Base-by-base conservation (phyloP, 2,329 filamentous ascomycete genomes). In the Stenocarpella maydis region DNA sequence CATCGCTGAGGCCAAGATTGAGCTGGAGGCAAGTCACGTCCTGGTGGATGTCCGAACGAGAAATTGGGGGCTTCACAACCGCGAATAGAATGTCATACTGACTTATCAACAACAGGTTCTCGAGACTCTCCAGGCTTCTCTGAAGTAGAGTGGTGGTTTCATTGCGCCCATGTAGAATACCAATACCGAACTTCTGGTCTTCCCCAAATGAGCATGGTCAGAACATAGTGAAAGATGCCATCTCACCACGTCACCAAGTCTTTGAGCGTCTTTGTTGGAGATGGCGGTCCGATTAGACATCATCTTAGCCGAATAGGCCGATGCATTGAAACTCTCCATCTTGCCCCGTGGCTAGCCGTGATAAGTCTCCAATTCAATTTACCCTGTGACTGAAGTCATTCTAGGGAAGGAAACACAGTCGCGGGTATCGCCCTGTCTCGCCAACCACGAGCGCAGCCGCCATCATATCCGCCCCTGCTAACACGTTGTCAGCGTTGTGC, bases 1-100 rank as follows among this genome's bases (percentile, higher is more conserved):
- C 80, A 93, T 98, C 84, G 95, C 95, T 74, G 96, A 99, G 90
- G 96, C 96, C 75, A 98, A 98, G 90, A 95, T 99, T 81, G 95
- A 98, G 88, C 85, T 99, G 76, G 96, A 99, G 94, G 95, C 97
- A 84, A 80, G 81, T 76, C 63, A 24, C 24, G 7, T 19, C 10
- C 15, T 5, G 1, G 21, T 43, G 26, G 10, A 8, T 2, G 4
- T 14, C 41, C 10, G 1, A 2, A 4, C n/a, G 43, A 19, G 8
- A 58, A 19, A 26, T 28, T 17, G 15, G 21, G 49, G 53, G 53
- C 21, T 9, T 4, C 4, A 31, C 6, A 14, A 21, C 24, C 4
- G 39, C 3, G 0, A 12, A 7, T 5, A 28, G 28, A 63, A 37
- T 24, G 43, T 12, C 50, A 49, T 75, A 71, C 81, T 88, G 77